Base-by-base conservation (phyloP, 1,284 basidiomycete species). In the Takashimella tepidaria region DNA sequence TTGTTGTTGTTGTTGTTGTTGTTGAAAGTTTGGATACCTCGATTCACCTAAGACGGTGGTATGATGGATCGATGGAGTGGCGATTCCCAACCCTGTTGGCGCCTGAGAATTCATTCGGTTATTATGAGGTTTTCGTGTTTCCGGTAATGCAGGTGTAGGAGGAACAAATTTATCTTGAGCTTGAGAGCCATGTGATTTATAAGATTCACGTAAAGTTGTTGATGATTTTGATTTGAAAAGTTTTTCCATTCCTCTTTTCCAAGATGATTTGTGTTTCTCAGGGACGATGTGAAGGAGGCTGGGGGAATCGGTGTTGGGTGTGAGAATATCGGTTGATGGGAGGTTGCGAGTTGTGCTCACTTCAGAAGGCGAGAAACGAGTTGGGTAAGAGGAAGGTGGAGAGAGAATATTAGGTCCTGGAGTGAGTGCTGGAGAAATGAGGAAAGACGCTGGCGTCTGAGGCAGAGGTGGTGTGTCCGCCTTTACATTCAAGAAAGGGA, bases 201-300 rank as follows among this genome's bases (percentile, higher is more conserved):
- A 64, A 6, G 60, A 57, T 21, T 68, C 69, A 1, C 68, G 60
- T 25, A 73, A 55, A 5, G 61, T 61, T 4, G 56, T 54, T 0
- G 64, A 65, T 3, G 71, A 73, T 49, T 70, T 72, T n/a, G 70
- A 69, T 11, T 63, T 63, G 62, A 70, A 70, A 23, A 73, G 57
- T 47, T 67, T 66, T 37, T 67, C 60, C 57, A 73, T 60, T n/a
- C 70, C 63, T 23, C 67, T 53, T 54, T 69, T 70, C 70, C 70
- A 70, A 1, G 60, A 62, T 3, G 63, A 68, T 40, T 63, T 63
- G 3, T 53, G 37, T 19, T 54, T 59, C 49, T 45, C 31, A 16
- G 31, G 31, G 31, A 37, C 31, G 31, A 16, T 8, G 8, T 8
- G 31, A 16, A 37, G 31, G 31, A 16, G 31, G 8, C 10, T 16